A percentile compares a stretch with the other conserved stretches of the same genome.
Conservation (phyloP, 2,329 filamentous ascomycete species). For the Ophiosphaerella korrae region DNA sequence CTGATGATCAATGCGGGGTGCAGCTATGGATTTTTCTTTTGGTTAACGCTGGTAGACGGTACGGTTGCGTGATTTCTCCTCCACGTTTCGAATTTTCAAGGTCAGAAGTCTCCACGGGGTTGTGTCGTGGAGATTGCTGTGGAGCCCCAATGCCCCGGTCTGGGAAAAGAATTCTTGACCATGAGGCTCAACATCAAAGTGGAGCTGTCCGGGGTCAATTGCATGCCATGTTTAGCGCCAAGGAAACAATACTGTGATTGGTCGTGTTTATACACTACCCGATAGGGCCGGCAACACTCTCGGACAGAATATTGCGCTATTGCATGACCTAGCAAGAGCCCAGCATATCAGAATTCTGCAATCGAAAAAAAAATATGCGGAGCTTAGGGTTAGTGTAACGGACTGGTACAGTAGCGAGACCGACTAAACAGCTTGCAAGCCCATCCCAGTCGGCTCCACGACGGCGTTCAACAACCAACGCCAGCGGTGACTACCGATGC, state of each 20-base stretch:
- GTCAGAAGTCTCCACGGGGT: constrained; percentile 31
- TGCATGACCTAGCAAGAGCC: constrained; percentile 6
- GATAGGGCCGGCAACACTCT: constrained; percentile 22
- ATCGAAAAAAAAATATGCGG: constrained; percentile 20
- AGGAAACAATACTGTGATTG: constrained; percentile 14
- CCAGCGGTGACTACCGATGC: constrained; percentile 18
- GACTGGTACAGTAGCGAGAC: constrained; percentile 19
- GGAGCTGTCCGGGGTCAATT: constrained; percentile 9
- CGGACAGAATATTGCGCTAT: constrained; percentile 18
- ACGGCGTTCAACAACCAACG: constrained; percentile 17
- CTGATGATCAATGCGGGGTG: constrained; percentile 5
- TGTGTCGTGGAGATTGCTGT: constrained; percentile 26
- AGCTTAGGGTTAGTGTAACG: constrained; percentile 18
- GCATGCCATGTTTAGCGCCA: background rate
- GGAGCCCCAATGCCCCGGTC: constrained; percentile 11
- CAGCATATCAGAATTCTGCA: constrained; percentile 17
- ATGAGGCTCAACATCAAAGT: constrained; percentile 36
- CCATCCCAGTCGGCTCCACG: constrained; percentile 10
- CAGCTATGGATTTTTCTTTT: background rate
- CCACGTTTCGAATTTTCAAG: constrained; percentile 6
- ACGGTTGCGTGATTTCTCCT: constrained; percentile 1
- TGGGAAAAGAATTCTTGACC: constrained; percentile 14
- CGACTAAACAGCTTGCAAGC: constrained; percentile 8
- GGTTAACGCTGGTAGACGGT: background rate
- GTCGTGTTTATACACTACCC: constrained; percentile 5